Base-by-base conservation (phyloP, 768 basidiomycete genomes). In the Suillus spraguei region DNA sequence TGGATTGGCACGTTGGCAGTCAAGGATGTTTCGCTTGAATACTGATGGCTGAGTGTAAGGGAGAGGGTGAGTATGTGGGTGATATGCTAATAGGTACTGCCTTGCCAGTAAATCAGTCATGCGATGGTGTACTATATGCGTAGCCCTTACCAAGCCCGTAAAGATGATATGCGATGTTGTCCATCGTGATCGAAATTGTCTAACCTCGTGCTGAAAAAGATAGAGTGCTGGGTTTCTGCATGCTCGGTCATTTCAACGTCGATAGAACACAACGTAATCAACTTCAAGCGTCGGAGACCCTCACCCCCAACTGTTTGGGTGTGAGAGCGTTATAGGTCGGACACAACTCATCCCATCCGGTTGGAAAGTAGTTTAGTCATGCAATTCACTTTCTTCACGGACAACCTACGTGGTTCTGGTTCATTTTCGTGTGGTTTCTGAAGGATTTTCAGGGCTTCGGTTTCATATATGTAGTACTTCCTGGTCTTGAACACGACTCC, bases 371-470 rank as follows among this genome's bases (percentile, higher is more conserved):
- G 4, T 28, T 61, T 35, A 22, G 20, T 10, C 5, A 58, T 24
- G 9, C 17, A 58, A 9, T 22, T 17, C 24, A 28, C 3, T 28
- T 56, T 10, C 35, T 20, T 36, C 24, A 17, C 24, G 1, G 24
- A 58, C 39, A n/a, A 58, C 55, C 1, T 28, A 39, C 55, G 5
- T 28, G 55, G 38, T 17, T 16, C 24, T 5, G 24, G 16, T 22
- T 17, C 13, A 39, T 10, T 5, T 56, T 38, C 17, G 38, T 24
- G 38, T 5, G 9, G 60, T 55, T 14, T 38, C 60, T 3, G 24
- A n/a, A 14, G 73, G 70, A 0, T 67, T 68, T 65, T 74, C 73
- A 0, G 72, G n/a, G n/a, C n/a, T n/a, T n/a, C n/a, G n/a, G n/a
- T n/a, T n/a, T n/a, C n/a, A n/a, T n/a, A n/a, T n/a, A n/a, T n/a